Base-by-base conservation (phyloP, 2,329 filamentous ascomycete genomes). In the Verruconis gallopava region DNA sequence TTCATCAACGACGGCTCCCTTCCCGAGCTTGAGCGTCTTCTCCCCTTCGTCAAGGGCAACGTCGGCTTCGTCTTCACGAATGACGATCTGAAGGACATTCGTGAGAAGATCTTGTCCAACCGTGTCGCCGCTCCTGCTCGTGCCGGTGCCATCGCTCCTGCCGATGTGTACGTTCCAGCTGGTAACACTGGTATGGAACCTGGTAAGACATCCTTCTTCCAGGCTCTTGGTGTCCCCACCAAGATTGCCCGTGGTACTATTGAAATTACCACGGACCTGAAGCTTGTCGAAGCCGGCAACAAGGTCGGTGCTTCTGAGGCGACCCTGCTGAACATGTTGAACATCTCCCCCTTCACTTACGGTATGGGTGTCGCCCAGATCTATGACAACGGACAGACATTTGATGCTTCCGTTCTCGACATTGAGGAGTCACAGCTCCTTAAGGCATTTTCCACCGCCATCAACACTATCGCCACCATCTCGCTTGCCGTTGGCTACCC, bases 211-310 rank as follows among this genome's bases (percentile, higher is more conserved):
- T 96, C 91, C 65, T 98, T 98, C 86, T 98, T 98, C 88, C 91
- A 98, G 81, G 91, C 91, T 61, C 91, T 98, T 71, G 89, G 89
- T 85, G 86, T 98, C 66, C 91, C 91, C 65, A 98, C 91, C 79
- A 98, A 98, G 86, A 98, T 98, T 73, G 91, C 91, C 66, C 91
- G 91, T 93, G 93, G 91, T 93, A 98, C 91, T 72, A 98, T 98
- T 72, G 91, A 98, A 85, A 98, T 98, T 65, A 95, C 88, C 51
- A 75, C 80, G 59, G 91, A 98, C 65, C 76, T 98, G 59, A 96
- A 95, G 84, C 84, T 98, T 67, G 82, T 96, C 62, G 86, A 94
- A 75, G 77, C 85, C 53, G 79, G 80, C 56, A 73, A 44, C 75
- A 96, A 94, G 78, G 93, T 98, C 75, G 91, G 93, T 68, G 81